phyloP scores from a whole-genome alignment of 2,329 filamentous ascomycete species.

The Mycosphaerella sp. region DNA sequence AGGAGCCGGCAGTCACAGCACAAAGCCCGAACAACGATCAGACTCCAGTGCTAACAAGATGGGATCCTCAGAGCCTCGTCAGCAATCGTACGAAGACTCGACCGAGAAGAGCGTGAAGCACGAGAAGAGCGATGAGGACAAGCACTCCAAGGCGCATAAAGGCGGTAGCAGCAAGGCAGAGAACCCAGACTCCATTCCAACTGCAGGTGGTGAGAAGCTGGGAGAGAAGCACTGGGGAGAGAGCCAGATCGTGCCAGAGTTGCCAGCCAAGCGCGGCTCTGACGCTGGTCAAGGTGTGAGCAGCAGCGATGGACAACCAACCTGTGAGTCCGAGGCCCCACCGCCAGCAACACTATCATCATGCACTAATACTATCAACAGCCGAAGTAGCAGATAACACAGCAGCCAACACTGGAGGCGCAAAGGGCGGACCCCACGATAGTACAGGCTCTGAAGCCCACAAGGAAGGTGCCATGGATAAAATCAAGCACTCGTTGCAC shows the following conservation, averaged over 20 bases:
- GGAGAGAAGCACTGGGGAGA: constrained; percentile 33
- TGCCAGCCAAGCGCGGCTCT: constrained; percentile 15
- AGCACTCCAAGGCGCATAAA: constrained; percentile 11
- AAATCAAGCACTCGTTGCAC: constrained; percentile 27
- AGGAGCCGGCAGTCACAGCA: constrained; percentile 2
- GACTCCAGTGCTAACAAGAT: constrained; percentile 8
- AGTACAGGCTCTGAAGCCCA: constrained; percentile 6
- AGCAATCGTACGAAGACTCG: neutral
- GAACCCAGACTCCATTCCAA: constrained; percentile 30
- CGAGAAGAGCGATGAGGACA: neutral
- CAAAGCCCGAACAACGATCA: neutral
- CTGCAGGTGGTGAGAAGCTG: constrained; percentile 29
- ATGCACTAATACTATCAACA: neutral
- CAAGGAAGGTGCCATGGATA: constrained; percentile 26
- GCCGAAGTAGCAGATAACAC: constrained; percentile 23
- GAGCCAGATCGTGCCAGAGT: constrained; percentile 31
- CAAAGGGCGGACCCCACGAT: constrained; percentile 9
- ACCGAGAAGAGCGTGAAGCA: constrained; percentile 1
- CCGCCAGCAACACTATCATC: neutral
- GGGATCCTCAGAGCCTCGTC: neutral
- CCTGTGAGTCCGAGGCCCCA: constrained; percentile 19
- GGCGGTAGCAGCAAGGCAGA: constrained; percentile 16
- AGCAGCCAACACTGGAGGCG: constrained; percentile 26
- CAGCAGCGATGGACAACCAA: constrained; percentile 25
- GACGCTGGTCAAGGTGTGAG: constrained; percentile 14